Conservation (phyloP, 1,139 yeast species). For the Arxiozyma slooffiae region DNA sequence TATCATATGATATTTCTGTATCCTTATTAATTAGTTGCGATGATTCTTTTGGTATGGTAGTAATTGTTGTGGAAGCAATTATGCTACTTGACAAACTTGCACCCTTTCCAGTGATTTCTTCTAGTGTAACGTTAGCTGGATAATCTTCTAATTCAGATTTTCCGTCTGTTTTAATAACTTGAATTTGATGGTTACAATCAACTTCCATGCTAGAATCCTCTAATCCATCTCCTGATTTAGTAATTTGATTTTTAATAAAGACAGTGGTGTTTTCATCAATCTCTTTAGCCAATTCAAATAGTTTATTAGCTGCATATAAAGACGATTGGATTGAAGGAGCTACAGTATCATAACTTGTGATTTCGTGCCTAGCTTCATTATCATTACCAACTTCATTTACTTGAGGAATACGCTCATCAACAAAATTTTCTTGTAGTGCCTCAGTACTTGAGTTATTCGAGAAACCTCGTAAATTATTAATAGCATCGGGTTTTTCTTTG, state of each 20-base stretch:
- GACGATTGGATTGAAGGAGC: not conserved
- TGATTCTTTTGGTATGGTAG: not conserved
- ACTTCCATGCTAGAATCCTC: not conserved
- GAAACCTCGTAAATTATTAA: not conserved
- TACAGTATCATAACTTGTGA: not conserved
- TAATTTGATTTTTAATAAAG: not conserved
- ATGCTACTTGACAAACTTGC: not conserved
- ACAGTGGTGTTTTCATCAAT: slow-evolving; percentile 3
- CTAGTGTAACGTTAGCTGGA: not conserved
- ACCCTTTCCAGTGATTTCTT: not conserved
- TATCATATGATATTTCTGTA: not conserved
- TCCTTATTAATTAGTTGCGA: not conserved
- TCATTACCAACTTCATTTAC: not conserved
- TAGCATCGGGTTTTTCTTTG: not conserved
- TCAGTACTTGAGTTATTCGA: not conserved
- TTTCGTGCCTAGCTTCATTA: not conserved
- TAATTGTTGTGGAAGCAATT: not conserved
- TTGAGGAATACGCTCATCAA: not conserved
- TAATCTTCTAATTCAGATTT: slow-evolving; percentile 1
- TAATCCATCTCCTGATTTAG: not conserved
- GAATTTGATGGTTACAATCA: not conserved
- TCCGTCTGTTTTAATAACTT: not conserved
- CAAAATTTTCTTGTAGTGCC: not conserved
- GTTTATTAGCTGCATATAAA: not conserved
- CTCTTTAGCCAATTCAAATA: slow-evolving; percentile 2